Base-by-base conservation (phyloP, 768 basidiomycete species). In the Mycena vulgaris region DNA sequence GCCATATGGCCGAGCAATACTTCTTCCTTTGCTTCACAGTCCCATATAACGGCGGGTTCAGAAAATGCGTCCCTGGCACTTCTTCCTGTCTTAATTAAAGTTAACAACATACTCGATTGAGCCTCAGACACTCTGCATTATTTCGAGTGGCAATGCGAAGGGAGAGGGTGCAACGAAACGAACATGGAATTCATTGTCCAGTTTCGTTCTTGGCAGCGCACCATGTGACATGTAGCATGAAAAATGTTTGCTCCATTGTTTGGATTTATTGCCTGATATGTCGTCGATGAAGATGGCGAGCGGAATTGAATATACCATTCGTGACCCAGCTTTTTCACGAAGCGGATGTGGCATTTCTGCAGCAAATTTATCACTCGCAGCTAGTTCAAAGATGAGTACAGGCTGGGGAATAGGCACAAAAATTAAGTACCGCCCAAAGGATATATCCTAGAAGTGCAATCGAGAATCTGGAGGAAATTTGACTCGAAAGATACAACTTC, bases 221-320 rank as follows among this genome's bases (percentile, higher is more conserved):
- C 67, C 74, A 33, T 72, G 70, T 0, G 74, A 74, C 49, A 77
- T 76, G 23, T 77, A 77, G 7, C 75, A 58, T 0, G 68, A 63
- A 31, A 64, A 62, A 62, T 80, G 79, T 28, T 76, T 77, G 51
- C 78, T 80, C 74, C 75, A 79, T 28, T 75, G 69, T 62, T 79
- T 79, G 2, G 74, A 77, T 17, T 68, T 42, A 42, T 80, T 80
- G 0, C 77, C 79, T 0, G 77, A 80, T 0, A 77, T 72, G 42
- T 80, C 79, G 52, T 79, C 77, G 5, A 68, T 68, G 56, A 72
- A 79, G 19, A 77, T 31, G 14, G 63, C 68, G 23, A 78, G n/a
- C 19, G 70, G 75, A n/a, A 69, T 58, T 0, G 69, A 68, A 27
- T 73, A 69, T 3, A 77, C 52, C 21, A 60, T 56, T 6, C 61